phyloP scores from a whole-genome alignment of 2,329 filamentous ascomycete genomes.

The Pseudogymnoascus sp. region DNA sequence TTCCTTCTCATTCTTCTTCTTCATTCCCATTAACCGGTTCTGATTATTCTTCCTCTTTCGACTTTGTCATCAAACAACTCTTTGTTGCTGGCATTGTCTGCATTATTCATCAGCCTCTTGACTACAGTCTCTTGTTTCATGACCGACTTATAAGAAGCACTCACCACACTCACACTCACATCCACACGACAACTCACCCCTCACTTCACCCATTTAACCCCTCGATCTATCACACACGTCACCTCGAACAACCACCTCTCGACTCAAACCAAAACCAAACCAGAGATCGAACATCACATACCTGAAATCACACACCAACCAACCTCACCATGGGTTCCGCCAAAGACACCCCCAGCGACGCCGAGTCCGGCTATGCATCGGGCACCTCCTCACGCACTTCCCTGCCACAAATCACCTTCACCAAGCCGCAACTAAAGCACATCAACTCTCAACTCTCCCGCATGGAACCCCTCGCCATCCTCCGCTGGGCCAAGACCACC shows the following conservation, averaged over 20 bases:
- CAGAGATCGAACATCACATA: conserved; percentile 4
- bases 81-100: background rate
- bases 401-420: conserved; percentile 75
- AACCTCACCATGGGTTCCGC: conserved; percentile 1
- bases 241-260: background rate
- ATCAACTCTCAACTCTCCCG: conserved; percentile 83
- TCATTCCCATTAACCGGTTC: conserved; percentile 2
- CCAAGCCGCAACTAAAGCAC: conserved; percentile 78
- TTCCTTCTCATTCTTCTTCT: background rate
- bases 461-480: conserved; percentile 82
- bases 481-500: conserved; percentile 84
- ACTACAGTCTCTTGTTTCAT: background rate
- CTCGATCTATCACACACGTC: background rate
- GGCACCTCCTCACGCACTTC: conserved; percentile 49
- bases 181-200: background rate
- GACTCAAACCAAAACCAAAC: background rate
- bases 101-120: background rate
- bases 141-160: conserved; percentile 6
- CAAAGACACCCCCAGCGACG: conserved; percentile 28
- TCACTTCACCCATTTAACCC: background rate
- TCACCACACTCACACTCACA: background rate
- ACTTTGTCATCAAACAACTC: conserved; percentile 1
- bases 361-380: conserved; percentile 80
- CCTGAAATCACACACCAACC: background rate
- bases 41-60: background rate